Conservation (phyloP, 2,329 filamentous ascomycete genomes). For the Keithomyces neogunnii region DNA sequence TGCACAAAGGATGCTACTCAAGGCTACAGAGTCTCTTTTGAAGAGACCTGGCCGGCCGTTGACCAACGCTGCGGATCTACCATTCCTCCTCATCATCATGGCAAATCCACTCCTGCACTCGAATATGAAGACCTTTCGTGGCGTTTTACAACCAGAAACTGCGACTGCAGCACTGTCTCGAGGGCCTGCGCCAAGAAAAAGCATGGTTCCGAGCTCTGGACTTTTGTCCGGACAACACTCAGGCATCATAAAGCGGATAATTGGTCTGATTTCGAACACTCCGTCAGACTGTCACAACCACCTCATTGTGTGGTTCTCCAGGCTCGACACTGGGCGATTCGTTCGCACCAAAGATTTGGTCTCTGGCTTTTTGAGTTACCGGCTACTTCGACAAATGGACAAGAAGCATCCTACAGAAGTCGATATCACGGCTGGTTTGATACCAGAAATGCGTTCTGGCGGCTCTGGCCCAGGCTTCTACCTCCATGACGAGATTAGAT, state of each 20-base stretch:
- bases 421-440: conserved; percentile 57
- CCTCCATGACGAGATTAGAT: conserved; percentile 67
- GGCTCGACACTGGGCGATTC: conserved; percentile 60
- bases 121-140: conserved; percentile 29
- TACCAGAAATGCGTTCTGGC: conserved; percentile 64
- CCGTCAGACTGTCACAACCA: conserved; percentile 68
- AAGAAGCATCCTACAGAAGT: conserved; percentile 52
- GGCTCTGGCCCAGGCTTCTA: conserved; percentile 51
- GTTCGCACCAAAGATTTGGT: conserved; percentile 67
- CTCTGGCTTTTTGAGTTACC: conserved; percentile 71
- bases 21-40: conserved; percentile 68
- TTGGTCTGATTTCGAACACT: conserved; percentile 72
- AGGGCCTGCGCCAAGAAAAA: neutral
- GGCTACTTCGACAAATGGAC: conserved; percentile 62
- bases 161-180: neutral
- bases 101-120: conserved; percentile 67
- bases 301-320: conserved; percentile 70
- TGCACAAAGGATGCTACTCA: conserved; percentile 61
- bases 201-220: conserved; percentile 24
- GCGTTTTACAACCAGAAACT: conserved; percentile 26
- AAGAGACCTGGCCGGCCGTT: conserved; percentile 70
- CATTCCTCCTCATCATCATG: conserved; percentile 71
- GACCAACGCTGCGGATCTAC: conserved; percentile 57
- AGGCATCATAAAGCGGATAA: conserved; percentile 73
- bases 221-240: conserved; percentile 61